phyloP scores from a whole-genome alignment of 2,329 filamentous ascomycete species.

The Fusarium sp. region DNA sequence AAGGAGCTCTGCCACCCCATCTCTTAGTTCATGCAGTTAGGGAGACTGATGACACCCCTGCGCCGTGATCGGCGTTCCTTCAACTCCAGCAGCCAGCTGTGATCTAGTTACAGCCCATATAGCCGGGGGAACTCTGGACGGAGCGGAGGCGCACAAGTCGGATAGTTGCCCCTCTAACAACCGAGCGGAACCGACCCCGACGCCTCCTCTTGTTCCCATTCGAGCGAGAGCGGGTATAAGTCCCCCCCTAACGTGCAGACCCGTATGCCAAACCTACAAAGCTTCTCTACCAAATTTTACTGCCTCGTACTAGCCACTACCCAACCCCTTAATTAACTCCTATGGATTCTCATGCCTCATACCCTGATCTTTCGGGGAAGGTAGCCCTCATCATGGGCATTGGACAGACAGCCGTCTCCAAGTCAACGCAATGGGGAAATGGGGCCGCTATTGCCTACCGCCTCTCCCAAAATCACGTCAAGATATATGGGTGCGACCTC shows the following conservation, averaged over 20 bases:
- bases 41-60: too few relatives aligned
- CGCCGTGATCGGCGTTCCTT: too few relatives aligned
- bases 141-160: neutral
- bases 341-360: neutral
- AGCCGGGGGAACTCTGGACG: neutral
- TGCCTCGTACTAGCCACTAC: neutral
- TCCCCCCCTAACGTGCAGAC: neutral
- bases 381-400: neutral
- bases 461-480: neutral
- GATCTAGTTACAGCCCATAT: too few relatives aligned
- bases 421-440: constrained; percentile 1
- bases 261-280: neutral
- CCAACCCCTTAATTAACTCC: neutral
- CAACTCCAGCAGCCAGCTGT: too few relatives aligned
- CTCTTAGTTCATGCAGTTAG: too few relatives aligned
- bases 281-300: neutral
- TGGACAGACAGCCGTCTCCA: neutral
- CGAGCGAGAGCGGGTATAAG: too few relatives aligned
- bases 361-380: neutral
- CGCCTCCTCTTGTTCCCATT: too few relatives aligned
- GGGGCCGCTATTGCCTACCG: constrained; percentile 4
- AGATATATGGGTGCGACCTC: constrained; percentile 11
- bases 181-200: neutral
- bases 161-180: too few relatives aligned
- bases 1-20: too few relatives aligned